phyloP scores from a whole-genome alignment of 768 basidiomycete species.

The Amylocystis lapponica region DNA sequence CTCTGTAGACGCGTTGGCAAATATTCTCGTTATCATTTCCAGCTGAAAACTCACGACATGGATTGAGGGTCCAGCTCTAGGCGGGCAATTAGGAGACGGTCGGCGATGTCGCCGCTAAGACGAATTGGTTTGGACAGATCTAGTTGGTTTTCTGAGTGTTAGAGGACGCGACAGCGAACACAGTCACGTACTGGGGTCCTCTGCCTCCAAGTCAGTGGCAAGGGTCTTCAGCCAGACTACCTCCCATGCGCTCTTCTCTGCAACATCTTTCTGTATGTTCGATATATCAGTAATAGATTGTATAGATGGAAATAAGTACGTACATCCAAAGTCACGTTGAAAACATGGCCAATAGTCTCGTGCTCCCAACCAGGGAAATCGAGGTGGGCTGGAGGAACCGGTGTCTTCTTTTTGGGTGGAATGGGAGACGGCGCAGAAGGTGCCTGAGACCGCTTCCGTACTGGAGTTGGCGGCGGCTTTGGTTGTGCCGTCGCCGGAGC shows the following conservation, averaged over 20 bases:
- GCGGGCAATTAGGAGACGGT: conserved; percentile 78
- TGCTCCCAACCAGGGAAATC: conserved; percentile 68
- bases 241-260: conserved; percentile 57
- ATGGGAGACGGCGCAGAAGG: conserved; percentile 23
- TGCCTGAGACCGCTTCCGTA: conserved; percentile 26
- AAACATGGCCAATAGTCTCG: conserved; percentile 56
- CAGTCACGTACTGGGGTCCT: conserved; percentile 42
- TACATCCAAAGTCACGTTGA: conserved; percentile 80
- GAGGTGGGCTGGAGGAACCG: conserved; percentile 34
- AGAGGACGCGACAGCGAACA: not conserved
- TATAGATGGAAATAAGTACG: conserved; percentile 21
- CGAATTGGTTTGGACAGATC: conserved; percentile 25
- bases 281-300: conserved; percentile 4
- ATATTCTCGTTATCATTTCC: not conserved
- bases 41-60: conserved; percentile 52
- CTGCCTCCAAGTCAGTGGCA: conserved; percentile 58
- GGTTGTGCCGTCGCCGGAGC: conserved; percentile 31
- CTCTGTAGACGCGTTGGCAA: conserved; percentile 32
- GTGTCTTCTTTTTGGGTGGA: conserved; percentile 45
- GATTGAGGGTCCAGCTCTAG: conserved; percentile 71
- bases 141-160: not conserved
- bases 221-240: conserved; percentile 82
- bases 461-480: conserved; percentile 22
- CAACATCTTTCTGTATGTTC: conserved; percentile 45
- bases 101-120: conserved; percentile 55